Evolutionary conservation across 805 yeast species (phyloP).

Genomic region (Schizosaccharomyces japonicus): DNA sequence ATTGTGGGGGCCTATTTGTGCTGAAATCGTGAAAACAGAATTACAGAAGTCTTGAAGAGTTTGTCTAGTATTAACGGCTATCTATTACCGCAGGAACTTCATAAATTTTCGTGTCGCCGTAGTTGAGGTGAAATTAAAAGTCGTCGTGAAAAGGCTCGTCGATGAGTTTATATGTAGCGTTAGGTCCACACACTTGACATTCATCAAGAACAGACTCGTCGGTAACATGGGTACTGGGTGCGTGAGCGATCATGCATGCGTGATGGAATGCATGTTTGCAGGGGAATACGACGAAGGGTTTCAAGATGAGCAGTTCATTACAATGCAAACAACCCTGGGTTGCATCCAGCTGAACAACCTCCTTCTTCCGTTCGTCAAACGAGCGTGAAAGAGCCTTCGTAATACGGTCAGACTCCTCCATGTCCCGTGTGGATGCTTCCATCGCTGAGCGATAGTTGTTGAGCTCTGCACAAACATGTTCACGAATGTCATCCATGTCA

Average conservation of each 20-base stretch:
- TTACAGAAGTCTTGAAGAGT: no score
- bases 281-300: background rate
- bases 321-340: background rate
- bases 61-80: no score
- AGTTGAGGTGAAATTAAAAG: no score
- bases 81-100: no score
- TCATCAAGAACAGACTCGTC: background rate
- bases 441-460: background rate
- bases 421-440: background rate
- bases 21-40: no score
- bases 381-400: background rate
- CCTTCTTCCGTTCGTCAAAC: background rate
- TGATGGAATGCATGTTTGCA: background rate
- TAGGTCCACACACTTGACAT: slow-evolving; percentile 1
- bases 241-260: background rate
- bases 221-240: background rate
- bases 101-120: no score
- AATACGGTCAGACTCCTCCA: background rate
- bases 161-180: background rate
- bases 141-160: background rate
- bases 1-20: no score
- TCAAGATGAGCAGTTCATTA: background rate
- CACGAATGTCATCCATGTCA: slow-evolving; percentile 59
- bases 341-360: background rate
- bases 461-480: slow-evolving; percentile 27